Evolutionary conservation across 371 early-diverging fungal genomes (phyloP).

Genomic region (Lichtheimia corymbifera): DNA sequence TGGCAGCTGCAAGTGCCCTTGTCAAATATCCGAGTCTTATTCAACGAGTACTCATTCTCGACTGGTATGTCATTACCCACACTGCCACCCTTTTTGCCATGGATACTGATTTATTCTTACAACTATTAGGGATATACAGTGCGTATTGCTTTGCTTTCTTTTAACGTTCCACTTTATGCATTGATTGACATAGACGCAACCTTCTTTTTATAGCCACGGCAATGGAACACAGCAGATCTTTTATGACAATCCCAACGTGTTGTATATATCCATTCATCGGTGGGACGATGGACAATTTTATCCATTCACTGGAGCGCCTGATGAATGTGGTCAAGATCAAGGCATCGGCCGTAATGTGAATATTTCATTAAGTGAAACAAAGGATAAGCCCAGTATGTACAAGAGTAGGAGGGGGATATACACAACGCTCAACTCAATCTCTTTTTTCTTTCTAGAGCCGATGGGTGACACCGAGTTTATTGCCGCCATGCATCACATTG

Average conservation of each 20-base stretch:
- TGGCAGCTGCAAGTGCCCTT: slow-evolving; percentile 56
- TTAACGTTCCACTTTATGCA: not conserved
- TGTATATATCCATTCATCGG: slow-evolving; percentile 68
- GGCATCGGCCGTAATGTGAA: slow-evolving; percentile 62
- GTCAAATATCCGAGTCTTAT: slow-evolving; percentile 48
- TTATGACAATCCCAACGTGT: slow-evolving; percentile 64
- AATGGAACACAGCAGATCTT: slow-evolving; percentile 68
- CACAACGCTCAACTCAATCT: not conserved
- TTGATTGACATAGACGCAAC: not conserved
- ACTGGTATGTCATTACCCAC: slow-evolving; percentile 34
- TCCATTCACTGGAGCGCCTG: slow-evolving; percentile 57
- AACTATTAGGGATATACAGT: slow-evolving; percentile 63
- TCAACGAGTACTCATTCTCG: slow-evolving; percentile 58
- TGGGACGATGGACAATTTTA: slow-evolving; percentile 65
- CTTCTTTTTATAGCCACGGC: slow-evolving; percentile 43
- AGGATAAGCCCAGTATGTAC: slow-evolving; percentile 46
- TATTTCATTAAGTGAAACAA: slow-evolving; percentile 50
- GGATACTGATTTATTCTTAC: not conserved
- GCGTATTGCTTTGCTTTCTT: slow-evolving; percentile 21
- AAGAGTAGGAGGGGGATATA: slow-evolving; percentile 1
- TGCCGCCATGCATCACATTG: slow-evolving; percentile 59
- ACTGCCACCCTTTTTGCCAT: not conserved
- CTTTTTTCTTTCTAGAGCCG: slow-evolving; percentile 29
- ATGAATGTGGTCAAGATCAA: slow-evolving; percentile 53
- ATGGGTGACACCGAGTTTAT: slow-evolving; percentile 69